Conservation (phyloP, 805 yeast species). For the Peterozyma xylosa region DNA sequence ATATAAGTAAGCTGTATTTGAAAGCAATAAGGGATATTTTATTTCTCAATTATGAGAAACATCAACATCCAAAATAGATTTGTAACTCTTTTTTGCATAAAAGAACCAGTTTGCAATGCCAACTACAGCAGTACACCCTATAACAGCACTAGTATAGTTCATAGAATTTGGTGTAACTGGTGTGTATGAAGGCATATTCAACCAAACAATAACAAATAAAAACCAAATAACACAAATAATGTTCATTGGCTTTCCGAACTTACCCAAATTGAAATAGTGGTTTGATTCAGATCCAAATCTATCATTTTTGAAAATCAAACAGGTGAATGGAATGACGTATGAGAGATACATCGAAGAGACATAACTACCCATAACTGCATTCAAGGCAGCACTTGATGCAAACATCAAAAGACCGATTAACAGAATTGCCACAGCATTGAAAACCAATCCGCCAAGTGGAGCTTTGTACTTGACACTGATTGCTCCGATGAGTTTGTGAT, state of each 20-base stretch:
- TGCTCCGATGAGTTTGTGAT: constrained; percentile 12
- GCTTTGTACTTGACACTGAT: constrained; percentile 10
- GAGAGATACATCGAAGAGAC: constrained; percentile 13
- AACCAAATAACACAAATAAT: constrained; percentile 15
- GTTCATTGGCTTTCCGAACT: constrained; percentile 14
- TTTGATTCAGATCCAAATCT: too few relatives aligned
- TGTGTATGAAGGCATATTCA: constrained; percentile 16
- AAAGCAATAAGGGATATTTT: too few relatives aligned
- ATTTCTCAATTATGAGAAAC: too few relatives aligned
- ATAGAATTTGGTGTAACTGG: constrained; percentile 18
- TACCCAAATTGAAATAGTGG: constrained; percentile 12
- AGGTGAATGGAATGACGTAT: constrained; percentile 13
- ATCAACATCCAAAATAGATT: too few relatives aligned
- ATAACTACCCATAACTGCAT: constrained; percentile 15
- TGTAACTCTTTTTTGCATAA: too few relatives aligned
- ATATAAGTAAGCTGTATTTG: too few relatives aligned
- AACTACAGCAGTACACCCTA: background rate
- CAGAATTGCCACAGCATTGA: constrained; percentile 7
- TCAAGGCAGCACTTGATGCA: constrained; percentile 14
- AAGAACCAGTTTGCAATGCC: too few relatives aligned
- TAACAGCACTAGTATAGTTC: constrained; percentile 20
- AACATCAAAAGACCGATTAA: constrained; percentile 14
- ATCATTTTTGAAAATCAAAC: too few relatives aligned
- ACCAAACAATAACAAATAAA: constrained; percentile 15
- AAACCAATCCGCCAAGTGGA: constrained; percentile 13